Evolutionary conservation across 2,329 filamentous ascomycete genomes (phyloP).

Genomic region (Sclerotinia subarctica): DNA sequence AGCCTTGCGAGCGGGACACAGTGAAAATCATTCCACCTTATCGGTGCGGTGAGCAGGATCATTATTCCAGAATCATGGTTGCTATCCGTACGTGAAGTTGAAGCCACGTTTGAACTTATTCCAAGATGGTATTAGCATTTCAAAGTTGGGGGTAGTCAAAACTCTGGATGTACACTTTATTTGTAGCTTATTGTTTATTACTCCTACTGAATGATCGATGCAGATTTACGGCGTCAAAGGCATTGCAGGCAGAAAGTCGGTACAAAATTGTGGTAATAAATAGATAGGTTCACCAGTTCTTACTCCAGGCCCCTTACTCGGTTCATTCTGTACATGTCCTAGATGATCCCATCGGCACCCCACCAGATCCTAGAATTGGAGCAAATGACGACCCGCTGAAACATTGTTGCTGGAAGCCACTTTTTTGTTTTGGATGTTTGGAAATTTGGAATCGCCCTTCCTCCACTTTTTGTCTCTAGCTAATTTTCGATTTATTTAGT

Average conservation of each 20-base stretch:
- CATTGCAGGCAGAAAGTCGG: not conserved
- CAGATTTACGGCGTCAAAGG: not conserved
- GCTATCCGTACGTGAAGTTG: not conserved
- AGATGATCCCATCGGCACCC: not conserved
- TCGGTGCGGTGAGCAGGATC: not conserved
- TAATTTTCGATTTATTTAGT: not conserved
- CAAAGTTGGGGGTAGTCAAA: not conserved
- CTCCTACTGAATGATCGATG: not conserved
- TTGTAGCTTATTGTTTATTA: not conserved
- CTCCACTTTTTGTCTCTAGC: conserved; percentile 7
- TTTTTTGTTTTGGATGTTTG: no score
- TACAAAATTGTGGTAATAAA: not conserved
- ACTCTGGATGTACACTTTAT: no score
- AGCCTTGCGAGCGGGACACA: not conserved
- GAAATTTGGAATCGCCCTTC: not conserved
- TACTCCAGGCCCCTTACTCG: no score
- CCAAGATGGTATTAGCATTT: not conserved
- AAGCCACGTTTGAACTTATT: not conserved
- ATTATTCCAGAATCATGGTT: not conserved
- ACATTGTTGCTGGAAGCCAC: not conserved
- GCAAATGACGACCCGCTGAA: not conserved
- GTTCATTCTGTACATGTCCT: no score
- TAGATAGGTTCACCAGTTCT: no score
- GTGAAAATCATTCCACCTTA: not conserved
- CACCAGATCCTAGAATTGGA: not conserved